A percentile compares a stretch with the other conserved stretches of the same genome.
Conservation (phyloP, 371 early-diverging fungal genomes). For the Polyrhizophydium stewartii region DNA sequence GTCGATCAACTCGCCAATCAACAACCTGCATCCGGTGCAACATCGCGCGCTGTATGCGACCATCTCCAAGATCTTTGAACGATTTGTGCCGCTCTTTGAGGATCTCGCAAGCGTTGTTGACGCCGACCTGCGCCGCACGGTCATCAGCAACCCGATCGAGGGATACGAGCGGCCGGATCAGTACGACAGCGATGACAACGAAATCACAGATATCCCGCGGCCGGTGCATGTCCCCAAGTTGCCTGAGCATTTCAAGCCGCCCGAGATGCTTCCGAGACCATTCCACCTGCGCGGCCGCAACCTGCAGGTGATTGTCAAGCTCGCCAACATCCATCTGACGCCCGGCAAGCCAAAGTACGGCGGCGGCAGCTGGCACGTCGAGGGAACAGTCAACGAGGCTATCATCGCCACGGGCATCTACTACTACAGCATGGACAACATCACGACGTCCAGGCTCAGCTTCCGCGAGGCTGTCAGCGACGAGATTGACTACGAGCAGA, state of each 20-base stretch:
- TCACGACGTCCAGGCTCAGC: slow-evolving; percentile 37
- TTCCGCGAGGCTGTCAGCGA: slow-evolving; percentile 31
- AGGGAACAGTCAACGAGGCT: slow-evolving; percentile 58
- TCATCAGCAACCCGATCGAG: too few relatives aligned
- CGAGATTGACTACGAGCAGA: not conserved
- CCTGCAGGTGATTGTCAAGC: slow-evolving; percentile 64
- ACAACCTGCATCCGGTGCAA: slow-evolving; percentile 23
- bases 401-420: slow-evolving; percentile 60
- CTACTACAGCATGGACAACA: slow-evolving; percentile 54
- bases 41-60: slow-evolving; percentile 9
- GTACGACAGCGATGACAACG: slow-evolving; percentile 7
- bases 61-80: slow-evolving; percentile 9
- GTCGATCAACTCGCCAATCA: slow-evolving; percentile 22
- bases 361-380: slow-evolving; percentile 63
- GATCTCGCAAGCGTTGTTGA: not conserved
- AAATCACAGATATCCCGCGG: slow-evolving; percentile 8
- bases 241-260: not conserved
- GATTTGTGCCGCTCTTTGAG: slow-evolving; percentile 31
- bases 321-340: slow-evolving; percentile 54
- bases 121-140: too few relatives aligned
- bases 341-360: slow-evolving; percentile 51
- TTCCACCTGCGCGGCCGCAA: slow-evolving; percentile 13
- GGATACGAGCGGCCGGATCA: too few relatives aligned
- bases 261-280: not conserved
- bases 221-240: not conserved